Evolutionary conservation across 495 filamentous ascomycete genomes (phyloP).

Genomic region (Aspergillus bertholletiae): DNA sequence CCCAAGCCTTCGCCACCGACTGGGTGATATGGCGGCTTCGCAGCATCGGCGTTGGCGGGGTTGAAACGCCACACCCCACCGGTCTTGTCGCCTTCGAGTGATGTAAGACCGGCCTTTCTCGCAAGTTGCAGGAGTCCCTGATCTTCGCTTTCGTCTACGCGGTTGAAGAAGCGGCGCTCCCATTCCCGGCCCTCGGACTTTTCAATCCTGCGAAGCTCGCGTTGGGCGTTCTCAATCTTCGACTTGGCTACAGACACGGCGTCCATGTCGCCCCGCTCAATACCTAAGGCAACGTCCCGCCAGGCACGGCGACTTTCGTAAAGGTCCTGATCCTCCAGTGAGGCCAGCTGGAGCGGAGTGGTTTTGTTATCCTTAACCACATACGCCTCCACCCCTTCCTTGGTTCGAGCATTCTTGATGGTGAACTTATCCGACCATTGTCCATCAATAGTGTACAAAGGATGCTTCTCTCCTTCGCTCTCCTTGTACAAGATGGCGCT

Average conservation of each 20-base stretch:
- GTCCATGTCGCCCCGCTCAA: constrained; percentile 80
- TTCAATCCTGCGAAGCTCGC: constrained; percentile 78
- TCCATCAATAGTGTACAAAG: constrained; percentile 80
- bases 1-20: constrained; percentile 39
- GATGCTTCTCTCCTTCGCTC: constrained; percentile 71
- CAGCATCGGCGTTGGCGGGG: constrained; percentile 53
- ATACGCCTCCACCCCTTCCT: constrained; percentile 68
- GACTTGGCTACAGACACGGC: constrained; percentile 71
- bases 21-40: constrained; percentile 42
- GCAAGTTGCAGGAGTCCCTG: constrained; percentile 57
- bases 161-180: constrained; percentile 80
- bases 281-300: constrained; percentile 76
- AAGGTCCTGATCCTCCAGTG: constrained; percentile 77
- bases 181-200: constrained; percentile 74
- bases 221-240: constrained; percentile 88
- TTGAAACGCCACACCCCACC: constrained; percentile 89
- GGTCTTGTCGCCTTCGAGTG: constrained; percentile 75
- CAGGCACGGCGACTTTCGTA: constrained; percentile 88
- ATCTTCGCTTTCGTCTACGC: constrained; percentile 48
- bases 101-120: constrained; percentile 46
- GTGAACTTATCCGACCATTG: constrained; percentile 87
- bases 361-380: constrained; percentile 57
- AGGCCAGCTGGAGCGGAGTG: constrained; percentile 67
- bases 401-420: constrained; percentile 68
- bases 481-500: constrained; percentile 70